Evolutionary conservation across 2,329 filamentous ascomycete genomes (phyloP), one percentile per base, ranked within the genome.

Genomic region (Colletotrichum liaoningense): DNA sequence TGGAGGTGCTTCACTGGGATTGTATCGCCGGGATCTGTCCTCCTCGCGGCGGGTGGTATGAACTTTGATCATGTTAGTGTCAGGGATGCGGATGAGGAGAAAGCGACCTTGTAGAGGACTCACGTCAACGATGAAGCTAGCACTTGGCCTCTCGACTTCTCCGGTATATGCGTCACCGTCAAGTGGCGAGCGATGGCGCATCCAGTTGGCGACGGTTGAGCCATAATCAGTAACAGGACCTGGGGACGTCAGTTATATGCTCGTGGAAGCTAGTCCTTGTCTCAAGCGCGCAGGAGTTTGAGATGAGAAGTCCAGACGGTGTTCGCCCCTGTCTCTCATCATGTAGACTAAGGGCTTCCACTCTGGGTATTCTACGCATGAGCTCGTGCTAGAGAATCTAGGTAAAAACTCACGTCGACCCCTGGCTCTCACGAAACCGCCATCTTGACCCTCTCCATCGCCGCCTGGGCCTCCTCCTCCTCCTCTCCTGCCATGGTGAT

Each of bases 1-100:
- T 99, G 97, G 54, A 99, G 89, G 81, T 98, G 95, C 79, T 97
- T 96, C n/a, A 94, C 94, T 14, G 97, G 96, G 58, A 99, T 93
- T 1, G 94, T 93, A 81, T 98, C 95, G 72, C 93, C 95, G 24
- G 95, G 92, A 75, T 90, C 92, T 76, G 92, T 89, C 65, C 92
- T 86, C 80, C 94, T 89, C 46, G 94, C 95, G 56, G 93, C 87
- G 1, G 97, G 96, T 3, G 96, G 95, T 28, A 97, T 88, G 91
- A 98, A 96, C 94, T 97, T 78, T n/a, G 38, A 46, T 26, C 4
- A 26, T 56, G 55, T 74, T n/a, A 64, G 69, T 55, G 62, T 28
- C 30, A 42, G 52, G 30, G 33, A 22, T 26, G 60, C 56, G n/a
- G 55, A 28, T 42, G 19, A n/a, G 28, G 19, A 22, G 3, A 35